Evolutionary conservation across 2,329 filamentous ascomycete genomes (phyloP).

Genomic region (Neofusicoccum ribis): DNA sequence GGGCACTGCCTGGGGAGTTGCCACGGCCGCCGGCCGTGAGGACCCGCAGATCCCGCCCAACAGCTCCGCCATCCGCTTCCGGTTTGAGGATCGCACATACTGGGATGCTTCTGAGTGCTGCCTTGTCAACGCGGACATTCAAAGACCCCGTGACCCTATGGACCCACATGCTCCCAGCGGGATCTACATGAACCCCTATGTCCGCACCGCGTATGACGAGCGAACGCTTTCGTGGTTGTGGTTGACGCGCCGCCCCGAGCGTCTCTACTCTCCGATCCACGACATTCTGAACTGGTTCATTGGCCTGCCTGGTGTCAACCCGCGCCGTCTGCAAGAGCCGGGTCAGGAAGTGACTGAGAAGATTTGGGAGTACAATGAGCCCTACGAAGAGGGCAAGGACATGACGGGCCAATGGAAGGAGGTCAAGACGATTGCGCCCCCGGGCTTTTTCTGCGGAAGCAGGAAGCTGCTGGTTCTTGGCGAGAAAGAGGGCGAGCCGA

Average conservation of each 20-base stretch:
- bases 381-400: conserved; percentile 30
- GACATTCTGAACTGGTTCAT: conserved; percentile 57
- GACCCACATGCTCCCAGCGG: conserved; percentile 41
- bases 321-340: conserved; percentile 59
- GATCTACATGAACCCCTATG: conserved; percentile 74
- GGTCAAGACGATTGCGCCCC: conserved; percentile 55
- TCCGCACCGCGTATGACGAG: conserved; percentile 68
- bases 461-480: conserved; percentile 54
- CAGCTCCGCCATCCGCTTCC: conserved; percentile 45
- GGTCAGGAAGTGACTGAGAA: conserved; percentile 57
- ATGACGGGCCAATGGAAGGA: conserved; percentile 34
- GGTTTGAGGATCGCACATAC: conserved; percentile 43
- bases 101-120: conserved; percentile 53
- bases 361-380: conserved; percentile 50
- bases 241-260: conserved; percentile 64
- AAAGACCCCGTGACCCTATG: conserved; percentile 28
- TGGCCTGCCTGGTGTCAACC: conserved; percentile 60
- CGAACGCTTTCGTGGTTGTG: conserved; percentile 59
- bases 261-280: conserved; percentile 62
- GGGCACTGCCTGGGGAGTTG: conserved; percentile 18
- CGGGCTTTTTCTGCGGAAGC: conserved; percentile 59
- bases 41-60: conserved; percentile 22
- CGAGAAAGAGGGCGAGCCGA: conserved; percentile 33
- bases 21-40: conserved; percentile 9
- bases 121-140: conserved; percentile 49